Base-by-base conservation (phyloP, 108 stramenopile species). In the Cylindrotheca closterium region DNA sequence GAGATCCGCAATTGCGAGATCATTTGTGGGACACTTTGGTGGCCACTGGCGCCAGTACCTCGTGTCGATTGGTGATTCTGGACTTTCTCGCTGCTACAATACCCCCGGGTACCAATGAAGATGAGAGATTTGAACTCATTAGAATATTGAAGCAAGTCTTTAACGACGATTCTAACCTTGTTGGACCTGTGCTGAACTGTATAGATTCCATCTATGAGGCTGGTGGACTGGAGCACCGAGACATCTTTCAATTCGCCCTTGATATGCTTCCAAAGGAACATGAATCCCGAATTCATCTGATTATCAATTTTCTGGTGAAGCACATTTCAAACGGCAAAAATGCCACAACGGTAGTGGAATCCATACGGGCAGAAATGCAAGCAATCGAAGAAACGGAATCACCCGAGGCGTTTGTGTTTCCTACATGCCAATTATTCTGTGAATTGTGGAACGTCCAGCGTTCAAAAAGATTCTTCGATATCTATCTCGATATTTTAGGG, bases 1-100 rank as follows among this genome's bases (percentile, higher is more conserved):
- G 60, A 2, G 47, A 47, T 28, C 15, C 60, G 17, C 47, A 42
- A 25, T 30, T 61, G 47, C 60, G 60, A 2, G 34, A 32, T 24
- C 24, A 26, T 10, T 47, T 22, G 60, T 18, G 4, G 4, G 2
- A 15, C 46, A 61, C 34, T 4, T 33, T 58, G 15, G 32, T 22
- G 7, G 22, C 18, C 21, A 37, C 58, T 4, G 8, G 17, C 2
- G 3, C 2, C 5, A 8, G 27, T 4, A 22, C 22, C n/a, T 5
- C 10, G 34, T 19, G 60, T 19, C 17, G 26, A 45, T 25, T 7
- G 3, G 28, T 48, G 23, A 7, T 49, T 8, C 47, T 61, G 2
- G 47, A 61, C 17, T 61, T 61, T 29, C 33, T 61, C 4, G 47
- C 60, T 18, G 15, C 5, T 3, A 34, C 47, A 3, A 4, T 61